Evolutionary conservation across 2,329 filamentous ascomycete genomes (phyloP), one percentile per base, ranked within the genome.

Genomic region (Ilyonectria sp.): DNA sequence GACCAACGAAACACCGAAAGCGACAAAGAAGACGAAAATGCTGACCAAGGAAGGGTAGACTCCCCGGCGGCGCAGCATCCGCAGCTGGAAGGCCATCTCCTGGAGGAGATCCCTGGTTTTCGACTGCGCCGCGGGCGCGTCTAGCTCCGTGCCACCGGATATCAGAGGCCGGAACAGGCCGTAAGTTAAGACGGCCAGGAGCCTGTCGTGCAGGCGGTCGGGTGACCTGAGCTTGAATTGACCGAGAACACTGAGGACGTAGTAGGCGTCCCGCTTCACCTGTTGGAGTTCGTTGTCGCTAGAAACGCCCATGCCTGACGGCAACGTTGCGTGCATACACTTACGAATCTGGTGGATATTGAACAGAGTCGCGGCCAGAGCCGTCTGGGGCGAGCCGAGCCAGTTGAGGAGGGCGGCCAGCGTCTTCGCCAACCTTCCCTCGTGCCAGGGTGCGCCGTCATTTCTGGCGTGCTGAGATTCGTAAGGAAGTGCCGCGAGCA

Each of bases 1-100:
- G 19, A 64, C 61, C 15, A 64, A 49, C 2, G 61, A 64, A 11
- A 64, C 58, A 7, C 52, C 13, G 29, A 59, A 64, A 1, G 61
- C 61, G 35, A 59, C n/a, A 9, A 59, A 37, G 29, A 64, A 64
- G 15, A 59, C 35, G 6, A 31, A 54, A 7, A 64, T 54, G n/a
- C 61, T 64, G 11, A 47, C 49, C 21, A 64, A 54, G 0, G 61
- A 54, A 1, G 61, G 61, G 8, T 58, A 58, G 6, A 59, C 61
- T 2, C 61, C 61, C 1, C 55, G 47, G 11, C 61, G 54, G 7
- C 61, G 21, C 6, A 64, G 49, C 47, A 64, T 57, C 6, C 46
- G 49, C 5, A 59, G 47, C 13, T 59, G 61, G 31, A 64, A 64
- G 7, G 61, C 54, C n/a, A 64, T 40, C 1, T 35, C 33, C 5